A percentile compares a stretch with the other conserved stretches of the same genome.
phyloP scores from a whole-genome alignment of 768 basidiomycete species.

The Termitomyces sp. region DNA sequence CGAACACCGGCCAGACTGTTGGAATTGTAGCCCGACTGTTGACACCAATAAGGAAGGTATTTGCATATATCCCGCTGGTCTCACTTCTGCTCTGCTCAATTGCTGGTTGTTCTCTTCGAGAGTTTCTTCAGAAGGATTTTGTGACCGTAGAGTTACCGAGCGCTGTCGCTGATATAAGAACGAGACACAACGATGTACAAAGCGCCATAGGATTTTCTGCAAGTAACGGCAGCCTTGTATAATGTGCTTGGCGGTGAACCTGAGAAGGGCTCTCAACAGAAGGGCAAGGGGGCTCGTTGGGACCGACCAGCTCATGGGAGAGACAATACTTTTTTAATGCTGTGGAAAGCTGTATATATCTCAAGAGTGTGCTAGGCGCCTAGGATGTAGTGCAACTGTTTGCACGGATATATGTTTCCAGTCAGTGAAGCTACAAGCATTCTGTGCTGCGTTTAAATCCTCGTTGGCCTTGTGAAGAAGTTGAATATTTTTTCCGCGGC shows the following conservation, averaged over 20 bases:
- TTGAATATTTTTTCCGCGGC: no score
- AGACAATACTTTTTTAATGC: not conserved
- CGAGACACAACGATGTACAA: not conserved
- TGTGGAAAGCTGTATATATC: no score
- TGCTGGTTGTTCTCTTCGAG: not conserved
- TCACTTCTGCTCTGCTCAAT: not conserved
- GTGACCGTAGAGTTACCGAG: not conserved
- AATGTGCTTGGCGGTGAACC: not conserved
- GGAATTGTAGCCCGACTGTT: not conserved
- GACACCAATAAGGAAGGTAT: not conserved
- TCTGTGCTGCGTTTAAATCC: no score
- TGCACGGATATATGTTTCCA: no score
- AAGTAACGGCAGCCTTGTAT: not conserved
- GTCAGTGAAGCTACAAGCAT: no score
- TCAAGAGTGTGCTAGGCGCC: no score
- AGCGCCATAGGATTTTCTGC: not conserved
- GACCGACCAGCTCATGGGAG: not conserved
- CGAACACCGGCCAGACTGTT: not conserved
- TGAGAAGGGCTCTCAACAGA: not conserved
- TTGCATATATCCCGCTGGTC: not conserved
- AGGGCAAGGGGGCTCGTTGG: not conserved
- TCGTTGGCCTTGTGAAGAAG: no score
- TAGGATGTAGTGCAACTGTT: no score
- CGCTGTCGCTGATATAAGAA: not conserved
- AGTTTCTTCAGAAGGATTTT: not conserved